Evolutionary conservation across 2,329 filamentous ascomycete genomes (phyloP), one percentile per base, ranked within the genome.

Genomic region (Pseudogymnoascus sp.): DNA sequence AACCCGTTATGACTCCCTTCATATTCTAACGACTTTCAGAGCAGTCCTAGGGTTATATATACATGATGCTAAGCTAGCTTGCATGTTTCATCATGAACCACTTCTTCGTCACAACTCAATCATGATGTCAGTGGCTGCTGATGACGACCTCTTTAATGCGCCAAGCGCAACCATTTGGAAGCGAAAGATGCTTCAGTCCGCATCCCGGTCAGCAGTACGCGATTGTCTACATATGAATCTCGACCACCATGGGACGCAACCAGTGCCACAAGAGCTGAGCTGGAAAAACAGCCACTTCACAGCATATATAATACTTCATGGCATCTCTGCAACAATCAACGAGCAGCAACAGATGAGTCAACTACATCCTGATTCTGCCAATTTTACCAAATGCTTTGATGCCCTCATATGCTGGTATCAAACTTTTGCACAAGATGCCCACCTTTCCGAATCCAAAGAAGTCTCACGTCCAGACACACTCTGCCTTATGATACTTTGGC

Each of bases 11-110:
- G 21, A 21, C 21, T 21, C 21, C 21, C 21, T 21, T 21, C 21
- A 21, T 21, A 21, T 21, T 21, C 21, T 21, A 21, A 21, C 21
- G 21, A 44, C 6, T 37, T 23, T 38, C 76, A 64, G 71, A 69
- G 5, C 70, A 72, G 59, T 75, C 70, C 73, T 81, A 14, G 81
- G 79, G 0, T 72, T 84, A 3, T 82, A 82, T 64, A 78, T 83
- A 21, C 80, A 83, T 64, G 80, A 80, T 0, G 76, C 83, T 2
- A 70, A 81, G 64, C 36, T 66, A 5, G 59, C 64, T 16, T 36
- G 44, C 44, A 60, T 64, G 36, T 66, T 62, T 36, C 62, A 66
- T 42, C 64, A 66, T 36, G 64, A 64, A 8, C 60, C 62, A 28
- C 40, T 66, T 44, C 50, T 66, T 8, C 62, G 64, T 11, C 63